phyloP scores from a whole-genome alignment of 805 yeast species.

The Candida bentonensis region DNA sequence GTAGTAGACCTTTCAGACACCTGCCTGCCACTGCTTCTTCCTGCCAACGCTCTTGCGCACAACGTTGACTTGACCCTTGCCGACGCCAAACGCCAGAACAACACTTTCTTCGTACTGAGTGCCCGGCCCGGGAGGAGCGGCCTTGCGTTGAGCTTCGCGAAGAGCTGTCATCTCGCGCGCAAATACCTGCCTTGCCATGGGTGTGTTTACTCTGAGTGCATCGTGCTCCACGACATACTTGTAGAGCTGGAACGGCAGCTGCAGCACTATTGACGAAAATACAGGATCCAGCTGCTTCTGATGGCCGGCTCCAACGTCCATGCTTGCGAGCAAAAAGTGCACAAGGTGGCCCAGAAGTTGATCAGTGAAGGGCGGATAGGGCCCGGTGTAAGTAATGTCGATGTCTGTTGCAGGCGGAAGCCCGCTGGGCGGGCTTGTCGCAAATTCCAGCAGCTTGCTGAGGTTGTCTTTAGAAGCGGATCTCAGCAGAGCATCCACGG shows the following conservation, averaged over 20 bases:
- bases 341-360: slow-evolving; percentile 12
- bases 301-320: slow-evolving; percentile 5
- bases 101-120: slow-evolving; percentile 19
- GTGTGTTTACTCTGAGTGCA: slow-evolving; percentile 12
- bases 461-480: slow-evolving; percentile 11
- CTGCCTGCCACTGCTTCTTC: not conserved
- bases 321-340: slow-evolving; percentile 10
- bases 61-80: slow-evolving; percentile 6
- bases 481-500: slow-evolving; percentile 11
- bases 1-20: too few species aligned
- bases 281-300: slow-evolving; percentile 2
- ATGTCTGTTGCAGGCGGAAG: slow-evolving; percentile 8
- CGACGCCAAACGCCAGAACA: slow-evolving; percentile 24
- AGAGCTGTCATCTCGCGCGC: slow-evolving; percentile 17
- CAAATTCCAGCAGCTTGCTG: slow-evolving; percentile 13
- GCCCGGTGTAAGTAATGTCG: slow-evolving; percentile 12
- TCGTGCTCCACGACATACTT: slow-evolving; percentile 19
- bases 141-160: slow-evolving; percentile 14
- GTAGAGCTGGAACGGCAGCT: slow-evolving; percentile 17
- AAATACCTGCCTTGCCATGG: slow-evolving; percentile 16
- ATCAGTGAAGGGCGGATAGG: slow-evolving; percentile 20
- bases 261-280: slow-evolving; percentile 9
- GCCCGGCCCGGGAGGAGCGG: not conserved
- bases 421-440: slow-evolving; percentile 7
- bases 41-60: not conserved